phyloP scores from a whole-genome alignment of 2,329 filamentous ascomycete species.

The Pseudovirgaria hyperparasitica region DNA sequence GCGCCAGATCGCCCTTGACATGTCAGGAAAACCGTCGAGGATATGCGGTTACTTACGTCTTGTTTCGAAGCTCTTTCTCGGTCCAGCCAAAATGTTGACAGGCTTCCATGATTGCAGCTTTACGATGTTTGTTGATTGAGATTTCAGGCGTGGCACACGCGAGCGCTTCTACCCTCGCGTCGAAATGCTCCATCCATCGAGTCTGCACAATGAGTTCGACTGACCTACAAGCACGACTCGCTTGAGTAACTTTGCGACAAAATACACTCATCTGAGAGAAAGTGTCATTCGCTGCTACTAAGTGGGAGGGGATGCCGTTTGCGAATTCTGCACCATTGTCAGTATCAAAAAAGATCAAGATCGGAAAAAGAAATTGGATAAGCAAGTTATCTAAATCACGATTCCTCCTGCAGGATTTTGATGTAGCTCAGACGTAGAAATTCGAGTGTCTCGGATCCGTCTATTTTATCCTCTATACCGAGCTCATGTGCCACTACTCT shows the following conservation, averaged over 20 bases:
- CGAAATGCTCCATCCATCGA: constrained; percentile 43
- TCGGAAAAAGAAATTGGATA: too few species aligned
- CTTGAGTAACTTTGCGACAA: constrained; percentile 32
- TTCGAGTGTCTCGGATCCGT: too few species aligned
- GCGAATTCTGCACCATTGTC: not conserved
- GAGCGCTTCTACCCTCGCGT: constrained; percentile 35
- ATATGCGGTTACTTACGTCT: constrained; percentile 12
- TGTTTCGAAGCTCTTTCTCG: constrained; percentile 45
- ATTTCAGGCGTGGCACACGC: constrained; percentile 25
- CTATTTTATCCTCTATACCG: too few species aligned
- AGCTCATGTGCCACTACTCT: too few species aligned
- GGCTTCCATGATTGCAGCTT: constrained; percentile 39
- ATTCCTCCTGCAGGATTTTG: too few species aligned
- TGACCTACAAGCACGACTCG: constrained; percentile 41
- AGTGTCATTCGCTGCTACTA: constrained; percentile 7
- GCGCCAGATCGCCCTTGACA: constrained; percentile 43
- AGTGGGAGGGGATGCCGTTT: not conserved
- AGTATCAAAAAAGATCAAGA: too few species aligned
- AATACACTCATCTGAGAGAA: constrained; percentile 32
- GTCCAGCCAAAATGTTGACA: constrained; percentile 42
- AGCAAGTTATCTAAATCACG: too few species aligned
- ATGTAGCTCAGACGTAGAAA: too few species aligned
- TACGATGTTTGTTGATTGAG: constrained; percentile 36
- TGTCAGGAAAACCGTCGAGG: not conserved
- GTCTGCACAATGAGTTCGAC: constrained; percentile 48